Conservation (phyloP, 805 yeast species). For the Wickerhamomyces silvicola region DNA sequence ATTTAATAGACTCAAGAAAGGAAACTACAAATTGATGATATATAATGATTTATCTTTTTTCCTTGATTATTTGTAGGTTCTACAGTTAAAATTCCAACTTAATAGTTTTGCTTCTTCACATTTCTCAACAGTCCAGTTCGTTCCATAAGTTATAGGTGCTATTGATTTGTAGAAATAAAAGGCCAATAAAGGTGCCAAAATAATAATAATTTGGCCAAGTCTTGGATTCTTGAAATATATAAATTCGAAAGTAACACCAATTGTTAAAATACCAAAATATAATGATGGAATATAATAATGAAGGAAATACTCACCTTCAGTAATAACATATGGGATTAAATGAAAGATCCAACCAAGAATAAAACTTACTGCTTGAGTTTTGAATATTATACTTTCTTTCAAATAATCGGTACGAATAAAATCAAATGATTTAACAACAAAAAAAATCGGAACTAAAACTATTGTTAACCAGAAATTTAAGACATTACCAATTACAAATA, state of each 20-base stretch:
- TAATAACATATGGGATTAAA: conserved; percentile 45
- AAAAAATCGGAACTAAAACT: conserved; percentile 24
- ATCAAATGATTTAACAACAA: conserved; percentile 15
- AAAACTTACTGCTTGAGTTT: conserved; percentile 20
- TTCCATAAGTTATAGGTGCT: conserved; percentile 43
- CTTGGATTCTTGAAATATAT: conserved; percentile 24
- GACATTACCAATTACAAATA: conserved; percentile 63
- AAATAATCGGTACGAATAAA: conserved; percentile 20
- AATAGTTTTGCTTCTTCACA: conserved; percentile 34
- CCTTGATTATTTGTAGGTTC: conserved; percentile 13
- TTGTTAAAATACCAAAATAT: conserved; percentile 39
- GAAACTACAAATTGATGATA: conserved; percentile 1
- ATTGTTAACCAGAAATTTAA: conserved; percentile 46
- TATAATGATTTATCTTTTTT: conserved; percentile 1
- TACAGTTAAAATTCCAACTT: conserved; percentile 41
- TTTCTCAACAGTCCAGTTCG: conserved; percentile 34
- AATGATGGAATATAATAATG: conserved; percentile 46
- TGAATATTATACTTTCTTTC: conserved; percentile 8
- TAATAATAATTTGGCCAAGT: conserved; percentile 24
- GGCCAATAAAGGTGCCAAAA: conserved; percentile 12
- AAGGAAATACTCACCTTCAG: conserved; percentile 28
- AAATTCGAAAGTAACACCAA: conserved; percentile 40
- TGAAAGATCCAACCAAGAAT: conserved; percentile 53
- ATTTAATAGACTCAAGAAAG: conserved; percentile 29
- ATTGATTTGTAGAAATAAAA: conserved; percentile 21